A percentile compares a stretch with the other conserved stretches of the same genome.
phyloP scores from a whole-genome alignment of 1,139 yeast species.

The Blastobotrys buckinghamii region DNA sequence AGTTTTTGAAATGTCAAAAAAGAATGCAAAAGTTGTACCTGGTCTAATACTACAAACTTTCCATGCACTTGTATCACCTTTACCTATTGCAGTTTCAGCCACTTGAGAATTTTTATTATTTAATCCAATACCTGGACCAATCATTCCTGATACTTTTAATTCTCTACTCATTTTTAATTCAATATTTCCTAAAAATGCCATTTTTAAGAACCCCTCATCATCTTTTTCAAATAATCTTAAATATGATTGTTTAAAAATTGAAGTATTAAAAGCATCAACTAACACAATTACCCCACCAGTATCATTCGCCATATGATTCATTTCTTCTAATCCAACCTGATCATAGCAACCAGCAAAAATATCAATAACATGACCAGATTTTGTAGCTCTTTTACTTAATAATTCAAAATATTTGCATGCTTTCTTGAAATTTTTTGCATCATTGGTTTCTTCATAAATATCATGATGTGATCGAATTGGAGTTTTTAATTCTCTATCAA shows the following conservation, averaged over 20 bases:
- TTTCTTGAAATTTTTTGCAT: conserved; percentile 79
- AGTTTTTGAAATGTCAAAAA: conserved; percentile 62
- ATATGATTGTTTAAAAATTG: conserved; percentile 89
- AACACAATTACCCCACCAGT: conserved; percentile 88
- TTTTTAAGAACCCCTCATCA: conserved; percentile 64
- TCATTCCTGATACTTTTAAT: conserved; percentile 79
- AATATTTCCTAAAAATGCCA: conserved; percentile 68
- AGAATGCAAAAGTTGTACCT: conserved; percentile 76
- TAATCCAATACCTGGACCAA: conserved; percentile 63
- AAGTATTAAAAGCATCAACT: conserved; percentile 89
- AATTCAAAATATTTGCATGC: conserved; percentile 76
- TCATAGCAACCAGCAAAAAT: conserved; percentile 95
- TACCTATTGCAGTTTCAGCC: conserved; percentile 88
- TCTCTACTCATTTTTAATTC: conserved; percentile 82
- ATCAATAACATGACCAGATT: conserved; percentile 77
- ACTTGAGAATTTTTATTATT: conserved; percentile 53
- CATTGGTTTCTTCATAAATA: conserved; percentile 55
- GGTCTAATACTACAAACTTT: conserved; percentile 80
- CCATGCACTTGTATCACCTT: conserved; percentile 89
- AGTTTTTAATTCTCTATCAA: conserved; percentile 77
- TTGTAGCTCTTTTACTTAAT: conserved; percentile 61
- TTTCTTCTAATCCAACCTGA: conserved; percentile 92
- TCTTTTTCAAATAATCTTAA: conserved; percentile 77
- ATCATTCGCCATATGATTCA: conserved; percentile 73
- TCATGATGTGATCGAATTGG: conserved; percentile 95